These are phyloP conservation scores for Zygnema circumcarinatum DNA, from an alignment of 139 green algal species.

Conservation along the genomic window DNA sequence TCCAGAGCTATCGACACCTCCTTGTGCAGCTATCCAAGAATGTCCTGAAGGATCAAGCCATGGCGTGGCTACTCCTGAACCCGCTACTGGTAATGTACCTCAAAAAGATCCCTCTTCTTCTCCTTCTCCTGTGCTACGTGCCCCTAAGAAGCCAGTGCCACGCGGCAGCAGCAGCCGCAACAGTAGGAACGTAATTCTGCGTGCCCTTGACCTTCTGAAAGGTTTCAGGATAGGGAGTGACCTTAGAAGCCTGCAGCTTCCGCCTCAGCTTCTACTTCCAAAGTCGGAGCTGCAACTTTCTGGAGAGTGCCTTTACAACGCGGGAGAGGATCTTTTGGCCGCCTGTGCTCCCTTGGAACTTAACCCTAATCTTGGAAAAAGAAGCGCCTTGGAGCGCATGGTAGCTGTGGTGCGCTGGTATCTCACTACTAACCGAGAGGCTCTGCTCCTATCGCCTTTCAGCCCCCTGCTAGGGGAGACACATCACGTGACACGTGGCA, in stretches of 20 bases:
- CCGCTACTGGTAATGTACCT: too few relatives aligned
- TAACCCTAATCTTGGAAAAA: background rate
- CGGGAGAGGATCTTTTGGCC: background rate
- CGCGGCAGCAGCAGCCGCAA: too few relatives aligned
- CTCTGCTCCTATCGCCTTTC: background rate
- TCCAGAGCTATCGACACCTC: too few relatives aligned
- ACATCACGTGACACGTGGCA: background rate
- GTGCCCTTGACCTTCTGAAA: background rate
- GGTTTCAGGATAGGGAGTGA: background rate
- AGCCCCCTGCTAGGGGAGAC: background rate
- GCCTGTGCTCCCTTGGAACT: too few relatives aligned
- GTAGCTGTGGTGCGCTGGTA: background rate
- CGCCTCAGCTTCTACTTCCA: background rate
- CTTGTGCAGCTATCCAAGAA: too few relatives aligned
- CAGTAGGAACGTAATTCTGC: background rate
- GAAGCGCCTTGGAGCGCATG: background rate
- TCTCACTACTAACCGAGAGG: background rate
- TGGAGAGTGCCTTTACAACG: background rate
- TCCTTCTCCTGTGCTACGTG: too few relatives aligned
- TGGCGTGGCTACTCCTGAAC: too few relatives aligned
- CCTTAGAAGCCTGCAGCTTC: background rate
- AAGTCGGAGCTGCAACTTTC: background rate
- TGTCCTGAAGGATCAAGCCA: too few relatives aligned
- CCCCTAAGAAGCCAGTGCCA: too few relatives aligned
- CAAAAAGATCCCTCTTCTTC: too few relatives aligned